Evolutionary conservation across 306 rosid species (phyloP).

Genomic region (Glycyrrhiza uralensis): DNA sequence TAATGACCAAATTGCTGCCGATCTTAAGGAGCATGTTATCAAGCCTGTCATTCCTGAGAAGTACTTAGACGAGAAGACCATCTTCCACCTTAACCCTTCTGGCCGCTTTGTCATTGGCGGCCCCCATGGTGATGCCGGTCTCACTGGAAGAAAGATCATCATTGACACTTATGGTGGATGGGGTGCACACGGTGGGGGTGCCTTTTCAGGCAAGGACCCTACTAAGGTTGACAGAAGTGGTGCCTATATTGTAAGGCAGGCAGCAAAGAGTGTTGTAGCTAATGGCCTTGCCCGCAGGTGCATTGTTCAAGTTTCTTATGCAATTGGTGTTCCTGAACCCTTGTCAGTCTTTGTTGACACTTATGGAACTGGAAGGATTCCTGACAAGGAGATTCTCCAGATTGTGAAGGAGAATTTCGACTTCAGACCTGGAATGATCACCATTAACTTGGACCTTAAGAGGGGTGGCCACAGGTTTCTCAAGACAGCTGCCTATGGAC

Average conservation of each 20-base stretch:
- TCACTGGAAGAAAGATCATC: conserved; percentile 95
- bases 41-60: conserved; percentile 95
- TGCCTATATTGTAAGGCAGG: conserved; percentile 94
- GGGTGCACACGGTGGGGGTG: conserved; percentile 99
- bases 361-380: conserved; percentile 88
- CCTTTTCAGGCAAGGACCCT: conserved; percentile 99
- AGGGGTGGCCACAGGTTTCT: conserved; percentile 90
- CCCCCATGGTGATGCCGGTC: conserved; percentile 99
- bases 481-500: conserved; percentile 99
- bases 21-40: conserved; percentile 93
- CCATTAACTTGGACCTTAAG: conserved; percentile 91
- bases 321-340: conserved; percentile 98
- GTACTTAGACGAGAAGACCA: conserved; percentile 94
- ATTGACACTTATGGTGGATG: conserved; percentile 98
- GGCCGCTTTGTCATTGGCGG: conserved; percentile 99
- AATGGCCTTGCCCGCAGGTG: conserved; percentile 93
- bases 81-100: conserved; percentile 99
- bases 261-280: conserved; percentile 96
- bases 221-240: conserved; percentile 99
- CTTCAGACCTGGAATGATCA: conserved; percentile 99
- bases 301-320: conserved; percentile 92
- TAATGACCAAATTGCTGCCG: conserved; percentile 92
- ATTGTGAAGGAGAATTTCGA: conserved; percentile 92
- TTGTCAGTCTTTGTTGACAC: conserved; percentile 79
- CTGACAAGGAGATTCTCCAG: conserved; percentile 87